phyloP scores from a whole-genome alignment of 805 yeast species.

The Hanseniaspora pseudoguilliermondii region DNA sequence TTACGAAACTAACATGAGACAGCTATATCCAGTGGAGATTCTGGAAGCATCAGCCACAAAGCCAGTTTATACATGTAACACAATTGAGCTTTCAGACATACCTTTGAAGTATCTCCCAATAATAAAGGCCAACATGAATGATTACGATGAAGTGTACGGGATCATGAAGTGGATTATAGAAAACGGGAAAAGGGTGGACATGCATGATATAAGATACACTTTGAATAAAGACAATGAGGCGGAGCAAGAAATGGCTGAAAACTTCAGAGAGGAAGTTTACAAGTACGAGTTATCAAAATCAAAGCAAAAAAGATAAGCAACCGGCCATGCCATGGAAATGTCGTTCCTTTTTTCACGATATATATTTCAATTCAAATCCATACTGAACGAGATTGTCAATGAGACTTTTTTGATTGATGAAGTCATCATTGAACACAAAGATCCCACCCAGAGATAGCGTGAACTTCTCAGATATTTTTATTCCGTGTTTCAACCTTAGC shows the following conservation, averaged over 20 bases:
- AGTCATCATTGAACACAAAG: slow-evolving; percentile 5
- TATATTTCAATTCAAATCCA: slow-evolving; percentile 25
- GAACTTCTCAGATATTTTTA: slow-evolving; percentile 14
- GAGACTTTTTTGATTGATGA: neutral
- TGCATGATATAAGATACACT: slow-evolving; percentile 69
- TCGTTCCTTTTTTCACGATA: slow-evolving; percentile 12
- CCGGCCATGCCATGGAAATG: too few relatives aligned
- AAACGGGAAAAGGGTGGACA: slow-evolving; percentile 47
- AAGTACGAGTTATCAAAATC: slow-evolving; percentile 36
- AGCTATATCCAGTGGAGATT: slow-evolving; percentile 17
- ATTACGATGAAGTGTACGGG: slow-evolving; percentile 38
- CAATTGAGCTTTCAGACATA: slow-evolving; percentile 52
- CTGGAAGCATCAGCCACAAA: slow-evolving; percentile 23
- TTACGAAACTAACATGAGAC: slow-evolving; percentile 19
- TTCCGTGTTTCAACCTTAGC: slow-evolving; percentile 43
- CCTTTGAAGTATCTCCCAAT: slow-evolving; percentile 53
- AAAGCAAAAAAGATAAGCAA: slow-evolving; percentile 23
- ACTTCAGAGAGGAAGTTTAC: slow-evolving; percentile 43
- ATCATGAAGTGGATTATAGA: slow-evolving; percentile 50
- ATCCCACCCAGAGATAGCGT: slow-evolving; percentile 13
- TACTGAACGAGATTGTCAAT: slow-evolving; percentile 18
- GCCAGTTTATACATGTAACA: slow-evolving; percentile 44
- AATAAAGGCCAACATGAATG: slow-evolving; percentile 51
- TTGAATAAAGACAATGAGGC: slow-evolving; percentile 50
- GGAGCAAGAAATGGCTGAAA: slow-evolving; percentile 56